These are phyloP conservation scores for Penicillium italicum DNA, from an alignment of 2,329 filamentous ascomycete species.

Conservation along the genomic window DNA sequence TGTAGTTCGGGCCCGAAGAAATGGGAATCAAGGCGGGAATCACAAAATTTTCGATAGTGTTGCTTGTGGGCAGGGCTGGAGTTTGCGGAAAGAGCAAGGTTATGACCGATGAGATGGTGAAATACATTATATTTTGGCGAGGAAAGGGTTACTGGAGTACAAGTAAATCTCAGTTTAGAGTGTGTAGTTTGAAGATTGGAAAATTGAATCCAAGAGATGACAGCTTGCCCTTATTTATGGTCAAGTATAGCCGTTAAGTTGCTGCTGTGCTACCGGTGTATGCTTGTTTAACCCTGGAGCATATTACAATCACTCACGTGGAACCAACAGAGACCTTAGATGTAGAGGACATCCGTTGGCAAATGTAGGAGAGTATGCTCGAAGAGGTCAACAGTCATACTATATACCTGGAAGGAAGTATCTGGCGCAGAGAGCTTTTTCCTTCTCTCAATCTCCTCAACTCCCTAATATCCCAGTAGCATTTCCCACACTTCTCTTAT, in stretches of 20 bases:
- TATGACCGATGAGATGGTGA: not conserved
- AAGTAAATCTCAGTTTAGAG: not conserved
- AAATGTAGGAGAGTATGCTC: no score
- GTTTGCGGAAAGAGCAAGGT: not conserved
- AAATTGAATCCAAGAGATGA: not conserved
- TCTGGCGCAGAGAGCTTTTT: not conserved
- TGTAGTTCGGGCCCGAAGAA: not conserved
- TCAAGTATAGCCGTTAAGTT: not conserved
- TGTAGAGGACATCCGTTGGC: no score
- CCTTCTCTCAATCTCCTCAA: no score
- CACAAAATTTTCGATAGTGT: not conserved
- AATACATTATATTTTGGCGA: not conserved
- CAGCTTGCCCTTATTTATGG: not conserved
- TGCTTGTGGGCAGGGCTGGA: not conserved
- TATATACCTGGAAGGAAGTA: not conserved
- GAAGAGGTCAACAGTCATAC: not conserved
- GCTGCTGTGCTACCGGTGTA: not conserved
- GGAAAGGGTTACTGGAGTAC: no score
- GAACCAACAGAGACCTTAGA: not conserved
- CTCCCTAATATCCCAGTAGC: no score
- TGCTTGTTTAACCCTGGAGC: not conserved
- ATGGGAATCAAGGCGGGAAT: not conserved
- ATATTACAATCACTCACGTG: not conserved
- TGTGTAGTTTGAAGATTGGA: not conserved
- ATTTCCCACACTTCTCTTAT: no score